phyloP scores from a whole-genome alignment of 495 filamentous ascomycete genomes.

The Glarea lozoyensis region DNA sequence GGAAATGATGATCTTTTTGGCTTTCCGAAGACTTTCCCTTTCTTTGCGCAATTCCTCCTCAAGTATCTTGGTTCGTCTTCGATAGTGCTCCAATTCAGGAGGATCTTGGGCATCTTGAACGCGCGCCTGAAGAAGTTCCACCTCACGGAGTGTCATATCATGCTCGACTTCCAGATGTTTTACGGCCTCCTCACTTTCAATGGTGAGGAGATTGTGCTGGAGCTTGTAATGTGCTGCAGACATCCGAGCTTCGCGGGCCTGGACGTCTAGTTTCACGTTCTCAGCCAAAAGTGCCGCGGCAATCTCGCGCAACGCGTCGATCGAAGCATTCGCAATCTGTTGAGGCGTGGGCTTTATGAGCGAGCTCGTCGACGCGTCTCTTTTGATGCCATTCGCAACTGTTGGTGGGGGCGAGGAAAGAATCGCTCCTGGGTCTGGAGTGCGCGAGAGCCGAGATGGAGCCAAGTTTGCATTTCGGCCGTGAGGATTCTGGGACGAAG shows the following conservation, averaged over 20 bases:
- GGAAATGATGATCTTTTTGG: conserved; percentile 62
- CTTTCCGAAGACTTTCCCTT: conserved; percentile 55
- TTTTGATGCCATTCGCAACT: conserved; percentile 37
- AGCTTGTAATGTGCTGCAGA: conserved; percentile 86
- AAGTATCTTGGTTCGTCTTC: conserved; percentile 40
- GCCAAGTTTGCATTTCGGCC: conserved; percentile 9
- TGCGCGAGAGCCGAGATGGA: conserved; percentile 34
- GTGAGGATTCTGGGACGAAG: conserved; percentile 50
- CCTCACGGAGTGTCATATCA: conserved; percentile 82
- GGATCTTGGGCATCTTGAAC: conserved; percentile 35
- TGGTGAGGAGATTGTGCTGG: conserved; percentile 77
- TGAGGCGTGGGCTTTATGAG: conserved; percentile 48
- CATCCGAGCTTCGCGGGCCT: conserved; percentile 59
- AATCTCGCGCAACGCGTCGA: conserved; percentile 48
- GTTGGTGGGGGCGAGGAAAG: conserved; percentile 51
- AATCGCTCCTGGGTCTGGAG: conserved; percentile 31
- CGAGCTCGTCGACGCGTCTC: conserved; percentile 38
- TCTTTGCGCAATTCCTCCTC: conserved; percentile 56
- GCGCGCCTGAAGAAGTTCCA: conserved; percentile 63
- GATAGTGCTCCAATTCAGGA: conserved; percentile 34
- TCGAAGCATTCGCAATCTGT: conserved; percentile 53
- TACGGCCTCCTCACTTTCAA: conserved; percentile 77
- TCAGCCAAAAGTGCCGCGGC: conserved; percentile 43
- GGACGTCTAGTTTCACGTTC: conserved; percentile 47
- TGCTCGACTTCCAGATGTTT: conserved; percentile 89